phyloP scores from a whole-genome alignment of 495 filamentous ascomycete species.

The Amphirosellinia nigrospora region DNA sequence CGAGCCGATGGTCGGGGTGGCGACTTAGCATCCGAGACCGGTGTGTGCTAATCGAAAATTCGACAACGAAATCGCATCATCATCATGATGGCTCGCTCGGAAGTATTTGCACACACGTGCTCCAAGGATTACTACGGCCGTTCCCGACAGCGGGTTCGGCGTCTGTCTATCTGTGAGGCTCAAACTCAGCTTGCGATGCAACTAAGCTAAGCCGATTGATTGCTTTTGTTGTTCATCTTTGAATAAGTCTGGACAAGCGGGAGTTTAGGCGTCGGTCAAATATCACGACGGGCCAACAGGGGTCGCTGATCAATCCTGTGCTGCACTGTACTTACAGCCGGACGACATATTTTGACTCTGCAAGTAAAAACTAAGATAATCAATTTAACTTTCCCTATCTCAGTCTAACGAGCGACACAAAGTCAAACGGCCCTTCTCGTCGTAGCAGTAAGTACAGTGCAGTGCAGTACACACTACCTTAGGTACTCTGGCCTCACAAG shows the following conservation, averaged over 20 bases:
- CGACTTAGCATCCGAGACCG: constrained; percentile 19
- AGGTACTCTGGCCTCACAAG: neutral
- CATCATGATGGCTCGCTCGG: constrained; percentile 11
- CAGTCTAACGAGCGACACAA: constrained; percentile 6
- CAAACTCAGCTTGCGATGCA: constrained; percentile 5
- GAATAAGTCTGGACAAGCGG: neutral
- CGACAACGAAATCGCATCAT: constrained; percentile 17
- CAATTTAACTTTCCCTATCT: neutral
- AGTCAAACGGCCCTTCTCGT: neutral
- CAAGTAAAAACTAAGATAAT: neutral
- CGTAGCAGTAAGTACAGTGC: neutral
- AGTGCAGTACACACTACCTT: too few relatives aligned
- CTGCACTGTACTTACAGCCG: too few relatives aligned
- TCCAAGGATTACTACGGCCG: neutral
- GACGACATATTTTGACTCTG: neutral
- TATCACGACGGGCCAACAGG: neutral
- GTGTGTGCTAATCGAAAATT: constrained; percentile 5
- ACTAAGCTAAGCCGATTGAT: neutral
- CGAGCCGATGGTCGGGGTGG: constrained; percentile 23
- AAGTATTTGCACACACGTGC: neutral
- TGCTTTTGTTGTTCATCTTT: neutral
- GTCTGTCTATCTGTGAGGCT: neutral
- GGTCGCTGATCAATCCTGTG: neutral
- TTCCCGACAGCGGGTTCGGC: constrained; percentile 19
- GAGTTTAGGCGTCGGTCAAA: neutral